Evolutionary conservation across 495 filamentous ascomycete genomes (phyloP), one percentile per base, ranked within the genome.

Genomic region (Penicillium taxi): DNA sequence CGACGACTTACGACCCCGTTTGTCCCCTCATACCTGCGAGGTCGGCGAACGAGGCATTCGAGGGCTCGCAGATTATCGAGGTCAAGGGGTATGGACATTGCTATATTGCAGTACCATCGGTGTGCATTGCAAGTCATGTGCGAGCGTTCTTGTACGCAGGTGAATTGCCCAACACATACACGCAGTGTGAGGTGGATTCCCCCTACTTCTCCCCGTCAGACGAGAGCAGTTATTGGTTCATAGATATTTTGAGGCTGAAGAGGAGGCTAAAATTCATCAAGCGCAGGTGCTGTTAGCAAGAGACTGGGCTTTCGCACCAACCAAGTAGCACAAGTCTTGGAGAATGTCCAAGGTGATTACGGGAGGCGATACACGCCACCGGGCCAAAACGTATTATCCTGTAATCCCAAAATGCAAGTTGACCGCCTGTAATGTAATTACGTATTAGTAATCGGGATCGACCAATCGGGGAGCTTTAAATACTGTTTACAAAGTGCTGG

Each of bases 51-150:
- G 47, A 53, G 9, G 58, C 56, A 4, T 72, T 66, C 31, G 49
- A 50, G 12, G 65, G 45, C 1, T 62, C 63, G 9, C 42, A 45
- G 22, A 37, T 72, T 11, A 52, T 72, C 14, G 63, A 69, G 41
- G 47, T 69, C 9, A 42, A 58, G 9, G 66, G 56, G 0, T 72
- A 69, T 29, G 67, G 66, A 0, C 66, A 70, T 33, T 69, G 60
- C 38, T 61, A 61, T 9, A 23, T 63, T n/a, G 53, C 62, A 4
- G 45, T 67, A 9, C 45, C 59, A 2, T 72, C 67, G 1, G 15
- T 55, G 6, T 72, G 66, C 18, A 17, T 57, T 4, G 55, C 55
- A 0, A 49, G 41, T 12, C 53, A 61, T 35, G 44, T 72, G 5
- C 48, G 60, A 4, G 48, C 35, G 3, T 69, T 56, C 32, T 48